Percentiles rank a stretch among this genome's conserved stretches.
Evolutionary conservation across 1,284 basidiomycete genomes (phyloP).

Genomic region (Paramarasmius palmivorus): DNA sequence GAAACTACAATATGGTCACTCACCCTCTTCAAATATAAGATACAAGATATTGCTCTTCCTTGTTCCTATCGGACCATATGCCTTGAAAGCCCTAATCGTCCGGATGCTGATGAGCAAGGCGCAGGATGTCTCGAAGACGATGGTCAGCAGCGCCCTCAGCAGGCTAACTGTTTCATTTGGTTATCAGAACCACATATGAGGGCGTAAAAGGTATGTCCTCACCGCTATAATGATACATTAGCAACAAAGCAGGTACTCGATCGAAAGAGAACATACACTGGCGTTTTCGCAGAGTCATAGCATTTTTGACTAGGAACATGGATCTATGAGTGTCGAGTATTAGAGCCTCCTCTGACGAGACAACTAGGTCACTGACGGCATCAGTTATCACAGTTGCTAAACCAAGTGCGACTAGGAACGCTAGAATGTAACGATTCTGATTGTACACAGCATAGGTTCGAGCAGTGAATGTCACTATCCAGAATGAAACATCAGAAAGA

Average conservation of each 20-base stretch:
- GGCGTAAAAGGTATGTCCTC: too few species aligned
- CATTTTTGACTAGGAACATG: conserved; percentile 6
- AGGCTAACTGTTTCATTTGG: conserved; percentile 1
- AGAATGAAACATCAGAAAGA: neutral
- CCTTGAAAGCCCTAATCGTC: conserved; percentile 9
- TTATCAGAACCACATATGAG: too few species aligned
- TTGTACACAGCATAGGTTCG: conserved; percentile 11
- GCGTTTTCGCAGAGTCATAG: neutral
- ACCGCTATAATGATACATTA: too few species aligned
- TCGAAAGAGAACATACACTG: neutral
- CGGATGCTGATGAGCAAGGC: conserved; percentile 6
- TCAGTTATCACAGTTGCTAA: conserved; percentile 12
- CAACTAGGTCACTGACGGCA: conserved; percentile 5
- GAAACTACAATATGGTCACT: neutral
- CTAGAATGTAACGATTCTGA: conserved; percentile 5
- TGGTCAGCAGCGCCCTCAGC: conserved; percentile 12
- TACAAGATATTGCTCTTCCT: conserved; percentile 8
- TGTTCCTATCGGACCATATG: conserved; percentile 3
- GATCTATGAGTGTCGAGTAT: neutral
- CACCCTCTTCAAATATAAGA: conserved; percentile 14
- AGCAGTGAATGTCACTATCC: conserved; percentile 6
- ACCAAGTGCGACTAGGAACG: conserved; percentile 2
- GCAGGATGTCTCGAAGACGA: conserved; percentile 12
- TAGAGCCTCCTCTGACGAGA: neutral
- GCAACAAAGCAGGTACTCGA: neutral